These are phyloP conservation scores for Apiospora koreana DNA, from an alignment of 2,329 filamentous ascomycete genomes.

Conservation along the genomic window DNA sequence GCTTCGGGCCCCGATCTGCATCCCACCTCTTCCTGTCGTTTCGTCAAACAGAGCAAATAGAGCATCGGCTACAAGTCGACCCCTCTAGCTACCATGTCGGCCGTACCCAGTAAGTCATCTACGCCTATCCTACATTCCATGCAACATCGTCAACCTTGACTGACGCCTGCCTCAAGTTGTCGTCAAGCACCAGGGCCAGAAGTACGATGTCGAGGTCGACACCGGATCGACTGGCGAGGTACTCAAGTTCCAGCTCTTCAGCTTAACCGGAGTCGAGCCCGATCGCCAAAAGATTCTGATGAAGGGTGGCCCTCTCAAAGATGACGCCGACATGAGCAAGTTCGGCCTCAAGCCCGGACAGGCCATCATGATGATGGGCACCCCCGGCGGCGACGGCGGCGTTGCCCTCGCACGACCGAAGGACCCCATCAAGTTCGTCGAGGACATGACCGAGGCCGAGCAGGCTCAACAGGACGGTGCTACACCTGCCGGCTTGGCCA, in stretches of 20 bases:
- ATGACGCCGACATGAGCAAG: conserved; percentile 85
- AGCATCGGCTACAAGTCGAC: conserved; percentile 3
- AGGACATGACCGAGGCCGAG: conserved; percentile 97
- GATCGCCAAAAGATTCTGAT: conserved; percentile 94
- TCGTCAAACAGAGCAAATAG: background rate
- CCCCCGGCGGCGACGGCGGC: conserved; percentile 66
- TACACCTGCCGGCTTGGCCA: conserved; percentile 83
- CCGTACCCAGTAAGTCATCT: conserved; percentile 28
- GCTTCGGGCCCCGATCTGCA: background rate
- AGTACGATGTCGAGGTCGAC: conserved; percentile 92
- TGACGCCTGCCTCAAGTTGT: conserved; percentile 58
- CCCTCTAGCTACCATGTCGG: conserved; percentile 24
- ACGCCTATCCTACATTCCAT: background rate
- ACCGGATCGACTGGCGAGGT: conserved; percentile 81
- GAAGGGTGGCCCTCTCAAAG: conserved; percentile 92
- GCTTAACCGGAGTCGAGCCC: conserved; percentile 92
- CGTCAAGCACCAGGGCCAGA: conserved; percentile 94
- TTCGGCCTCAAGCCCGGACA: conserved; percentile 85
- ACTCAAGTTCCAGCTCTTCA: conserved; percentile 95
- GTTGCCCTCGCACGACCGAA: conserved; percentile 69
- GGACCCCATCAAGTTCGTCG: conserved; percentile 82
- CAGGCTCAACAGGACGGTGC: conserved; percentile 80
- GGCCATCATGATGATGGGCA: conserved; percentile 95
- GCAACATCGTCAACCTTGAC: conserved; percentile 23
- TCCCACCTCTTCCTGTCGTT: background rate